Conservation (phyloP, 257 asterid species). For the Solanum pinnatisectum region DNA sequence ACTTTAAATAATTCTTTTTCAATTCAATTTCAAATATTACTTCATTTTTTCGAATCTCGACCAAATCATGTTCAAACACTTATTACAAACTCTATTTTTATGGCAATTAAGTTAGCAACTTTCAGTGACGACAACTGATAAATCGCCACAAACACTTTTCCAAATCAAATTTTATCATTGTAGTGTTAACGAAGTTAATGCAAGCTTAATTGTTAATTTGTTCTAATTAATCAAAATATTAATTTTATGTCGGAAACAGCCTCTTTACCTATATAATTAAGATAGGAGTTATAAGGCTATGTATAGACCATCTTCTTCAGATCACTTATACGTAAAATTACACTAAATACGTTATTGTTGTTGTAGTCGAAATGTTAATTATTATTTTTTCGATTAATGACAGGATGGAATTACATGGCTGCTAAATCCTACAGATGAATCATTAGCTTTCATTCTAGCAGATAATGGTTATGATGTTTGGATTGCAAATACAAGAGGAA, state of each 20-base stretch:
- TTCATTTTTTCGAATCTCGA: background rate
- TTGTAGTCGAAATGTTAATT: background rate
- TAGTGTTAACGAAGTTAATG: background rate
- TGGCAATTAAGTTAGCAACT: background rate
- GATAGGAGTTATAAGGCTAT: background rate
- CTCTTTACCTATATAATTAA: background rate
- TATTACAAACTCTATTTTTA: background rate
- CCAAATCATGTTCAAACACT: background rate
- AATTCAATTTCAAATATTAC: background rate
- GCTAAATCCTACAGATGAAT: constrained; percentile 35
- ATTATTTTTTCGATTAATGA: background rate
- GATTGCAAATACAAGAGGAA: constrained; percentile 60
- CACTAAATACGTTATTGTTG: background rate
- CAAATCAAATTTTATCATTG: background rate
- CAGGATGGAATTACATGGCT: constrained; percentile 70
- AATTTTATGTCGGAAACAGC: background rate
- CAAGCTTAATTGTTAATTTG: background rate
- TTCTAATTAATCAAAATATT: background rate
- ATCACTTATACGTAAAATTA: background rate
- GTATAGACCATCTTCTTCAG: background rate
- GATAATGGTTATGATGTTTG: constrained; percentile 68
- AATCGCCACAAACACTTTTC: background rate
- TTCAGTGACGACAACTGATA: background rate
- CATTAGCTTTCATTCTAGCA: constrained; percentile 54
- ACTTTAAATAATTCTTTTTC: background rate